These are phyloP conservation scores for Vitis hybrid DNA, from an alignment of 177 flowering plant species.

Conservation along the genomic window DNA sequence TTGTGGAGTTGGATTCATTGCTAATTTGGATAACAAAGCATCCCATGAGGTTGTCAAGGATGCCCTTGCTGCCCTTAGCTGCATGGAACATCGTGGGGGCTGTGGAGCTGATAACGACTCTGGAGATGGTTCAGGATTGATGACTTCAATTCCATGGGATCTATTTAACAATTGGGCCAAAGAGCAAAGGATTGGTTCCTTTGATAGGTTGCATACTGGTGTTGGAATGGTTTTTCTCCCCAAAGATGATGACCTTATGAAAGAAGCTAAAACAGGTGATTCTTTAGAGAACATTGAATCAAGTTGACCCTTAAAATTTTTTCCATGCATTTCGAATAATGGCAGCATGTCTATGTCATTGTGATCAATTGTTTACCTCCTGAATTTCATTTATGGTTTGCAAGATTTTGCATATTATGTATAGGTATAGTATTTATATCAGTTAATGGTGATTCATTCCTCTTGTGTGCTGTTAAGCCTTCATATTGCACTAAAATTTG, in stretches of 20 bases:
- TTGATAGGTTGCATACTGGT: conserved; percentile 82
- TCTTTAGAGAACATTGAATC: conserved; percentile 8
- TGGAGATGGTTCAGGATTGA: conserved; percentile 97
- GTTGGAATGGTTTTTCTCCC: conserved; percentile 99
- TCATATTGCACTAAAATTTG: too few relatives aligned
- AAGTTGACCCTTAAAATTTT: background rate
- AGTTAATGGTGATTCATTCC: too few relatives aligned
- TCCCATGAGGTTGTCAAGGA: conserved; percentile 75
- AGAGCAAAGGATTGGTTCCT: conserved; percentile 65
- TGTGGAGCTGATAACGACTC: conserved; percentile 99
- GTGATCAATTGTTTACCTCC: too few relatives aligned
- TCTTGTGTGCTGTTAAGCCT: too few relatives aligned
- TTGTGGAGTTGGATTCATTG: conserved; percentile 99
- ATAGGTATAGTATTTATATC: too few relatives aligned
- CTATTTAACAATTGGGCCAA: conserved; percentile 77
- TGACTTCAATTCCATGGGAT: conserved; percentile 98
- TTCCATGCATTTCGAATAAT: conserved; percentile 4
- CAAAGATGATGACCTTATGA: conserved; percentile 51
- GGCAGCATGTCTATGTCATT: background rate
- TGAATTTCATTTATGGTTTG: too few relatives aligned
- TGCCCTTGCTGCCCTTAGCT: conserved; percentile 93
- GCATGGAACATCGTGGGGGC: conserved; percentile 99
- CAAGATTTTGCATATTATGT: too few relatives aligned
- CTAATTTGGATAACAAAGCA: conserved; percentile 80
- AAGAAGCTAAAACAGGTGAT: conserved; percentile 82